Conservation (phyloP, 331 rosid genomes). For the Acacia pycnantha region DNA sequence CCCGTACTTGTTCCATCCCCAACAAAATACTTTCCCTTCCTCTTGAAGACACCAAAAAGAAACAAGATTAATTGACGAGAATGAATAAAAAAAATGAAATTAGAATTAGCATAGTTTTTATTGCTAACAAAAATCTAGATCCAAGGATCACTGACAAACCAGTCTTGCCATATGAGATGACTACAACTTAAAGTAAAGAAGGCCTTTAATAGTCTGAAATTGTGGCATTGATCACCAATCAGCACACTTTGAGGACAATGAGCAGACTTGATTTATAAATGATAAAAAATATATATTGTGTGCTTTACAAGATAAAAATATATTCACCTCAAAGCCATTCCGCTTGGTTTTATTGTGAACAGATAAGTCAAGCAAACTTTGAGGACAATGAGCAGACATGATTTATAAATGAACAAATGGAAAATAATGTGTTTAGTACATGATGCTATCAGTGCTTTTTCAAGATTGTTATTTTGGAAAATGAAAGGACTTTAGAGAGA, state of each 20-base stretch:
- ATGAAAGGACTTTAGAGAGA: neutral
- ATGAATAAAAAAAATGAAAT: neutral
- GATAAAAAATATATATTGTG: too few relatives aligned
- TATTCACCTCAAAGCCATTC: conserved; percentile 4
- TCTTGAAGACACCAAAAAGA: conserved; percentile 38
- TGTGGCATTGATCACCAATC: neutral
- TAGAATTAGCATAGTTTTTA: neutral
- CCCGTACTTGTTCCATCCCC: conserved; percentile 94
- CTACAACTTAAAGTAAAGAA: neutral
- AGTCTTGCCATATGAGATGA: neutral
- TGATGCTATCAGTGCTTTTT: neutral
- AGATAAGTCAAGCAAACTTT: conserved; percentile 16
- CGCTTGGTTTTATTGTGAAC: neutral
- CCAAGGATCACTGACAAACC: neutral
- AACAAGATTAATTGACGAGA: conserved; percentile 4
- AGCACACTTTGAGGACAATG: too few relatives aligned
- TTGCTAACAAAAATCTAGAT: neutral
- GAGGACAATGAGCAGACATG: neutral
- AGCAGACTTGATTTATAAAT: too few relatives aligned
- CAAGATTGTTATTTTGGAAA: neutral
- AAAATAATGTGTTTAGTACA: neutral
- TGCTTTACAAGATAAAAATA: neutral
- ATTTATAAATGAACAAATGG: neutral
- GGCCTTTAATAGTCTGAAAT: neutral
- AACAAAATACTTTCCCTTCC: conserved; percentile 59